Base-by-base conservation (phyloP, 371 early-diverging fungal species). In the Syncephalastrum sp. region DNA sequence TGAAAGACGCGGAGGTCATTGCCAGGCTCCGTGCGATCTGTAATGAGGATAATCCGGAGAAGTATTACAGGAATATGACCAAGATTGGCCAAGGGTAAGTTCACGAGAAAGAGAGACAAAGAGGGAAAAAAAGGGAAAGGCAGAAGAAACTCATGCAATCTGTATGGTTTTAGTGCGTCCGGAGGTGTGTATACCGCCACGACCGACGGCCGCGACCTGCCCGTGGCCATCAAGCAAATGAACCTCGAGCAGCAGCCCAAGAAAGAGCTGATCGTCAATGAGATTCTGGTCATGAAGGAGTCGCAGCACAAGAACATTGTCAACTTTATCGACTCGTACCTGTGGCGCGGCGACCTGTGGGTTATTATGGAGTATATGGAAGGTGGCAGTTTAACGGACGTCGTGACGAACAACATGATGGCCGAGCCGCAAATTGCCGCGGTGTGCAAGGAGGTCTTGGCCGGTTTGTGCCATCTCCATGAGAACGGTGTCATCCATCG, bases 351-450 rank as follows among this genome's bases (percentile, higher is more conserved):
- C n/a, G 93, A 94, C 62, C 78, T 96, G 15, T 96, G 94, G 95
- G 90, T 90, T 2, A 87, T 95, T 19, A 97, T 95, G 95, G 97
- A 97, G 77, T 97, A 94, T 64, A 97, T 97, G 97, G 95, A 95
- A 66, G 97, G 96, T 33, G 97, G 97, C 16, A 86, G 91, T 53
- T 70, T 97, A 55, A 97, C 96, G 1, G 94, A 93, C 59, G 92
- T 92, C 12, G 93, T 97, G 16, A 93, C 93, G 1, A 86, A 79
- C 56, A 94, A 90, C 67, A 89, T 89, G 81, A 94, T 97, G 95
- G 90, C 91, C 15, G 98, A 97, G 72, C 91, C 90, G 8, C 95
- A 96, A 66, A 96, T 97, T 60, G 96, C 96, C 12, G 87, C 92
- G 7, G 93, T 97, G 15, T 93, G 94, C 53, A 80, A 85, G 43